Conservation (phyloP, 2,329 filamentous ascomycete species). For the Ceratocystis albifundus region DNA sequence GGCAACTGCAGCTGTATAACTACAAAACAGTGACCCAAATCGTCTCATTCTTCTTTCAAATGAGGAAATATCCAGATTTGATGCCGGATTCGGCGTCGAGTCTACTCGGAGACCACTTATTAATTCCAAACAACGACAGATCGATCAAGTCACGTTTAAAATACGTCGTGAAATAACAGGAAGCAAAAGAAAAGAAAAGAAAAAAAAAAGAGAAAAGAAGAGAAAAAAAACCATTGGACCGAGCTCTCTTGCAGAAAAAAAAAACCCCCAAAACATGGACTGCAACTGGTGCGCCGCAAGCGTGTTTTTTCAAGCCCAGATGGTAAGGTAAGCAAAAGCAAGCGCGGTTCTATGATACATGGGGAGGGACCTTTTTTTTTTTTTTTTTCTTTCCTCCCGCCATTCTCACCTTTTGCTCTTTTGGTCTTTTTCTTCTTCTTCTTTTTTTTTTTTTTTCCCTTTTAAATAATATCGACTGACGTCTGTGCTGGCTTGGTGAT, state of each 20-base stretch:
- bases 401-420: background rate
- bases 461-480: background rate
- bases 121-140: background rate
- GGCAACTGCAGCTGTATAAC: background rate
- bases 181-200: no score
- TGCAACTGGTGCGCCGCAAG: no score
- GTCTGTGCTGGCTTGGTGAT: constrained; percentile 9
- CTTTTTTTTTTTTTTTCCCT: background rate
- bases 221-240: background rate
- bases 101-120: background rate
- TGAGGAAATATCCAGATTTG: background rate
- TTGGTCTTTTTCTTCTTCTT: no score
- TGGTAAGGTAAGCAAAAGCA: no score
- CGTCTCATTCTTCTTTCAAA: background rate
- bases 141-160: background rate
- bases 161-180: background rate
- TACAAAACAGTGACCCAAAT: background rate
- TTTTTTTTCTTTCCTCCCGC: background rate
- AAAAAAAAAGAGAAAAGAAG: no score
- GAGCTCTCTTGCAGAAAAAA: background rate
- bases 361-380: no score
- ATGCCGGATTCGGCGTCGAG: background rate
- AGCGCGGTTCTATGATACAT: background rate
- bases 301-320: no score
- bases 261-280: no score